phyloP scores from a whole-genome alignment of 768 basidiomycete genomes.

The Suillus discolor region DNA sequence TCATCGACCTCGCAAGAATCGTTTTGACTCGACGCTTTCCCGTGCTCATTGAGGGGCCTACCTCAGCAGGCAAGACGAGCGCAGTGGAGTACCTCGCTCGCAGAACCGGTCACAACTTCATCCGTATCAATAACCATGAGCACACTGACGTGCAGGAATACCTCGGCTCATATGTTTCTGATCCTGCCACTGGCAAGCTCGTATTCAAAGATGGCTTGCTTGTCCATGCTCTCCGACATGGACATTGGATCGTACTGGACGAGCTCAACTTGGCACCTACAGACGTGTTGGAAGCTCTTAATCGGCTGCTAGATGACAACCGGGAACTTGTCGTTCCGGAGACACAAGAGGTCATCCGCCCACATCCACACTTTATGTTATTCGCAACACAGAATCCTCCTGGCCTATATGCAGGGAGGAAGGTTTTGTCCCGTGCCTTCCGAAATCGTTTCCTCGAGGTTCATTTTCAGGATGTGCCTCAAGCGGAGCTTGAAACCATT shows the following conservation, averaged over 20 bases:
- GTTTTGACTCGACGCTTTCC: constrained; percentile 88
- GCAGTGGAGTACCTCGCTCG: constrained; percentile 94
- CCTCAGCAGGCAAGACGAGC: constrained; percentile 96
- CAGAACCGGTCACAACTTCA: constrained; percentile 91
- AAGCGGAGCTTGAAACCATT: constrained; percentile 90
- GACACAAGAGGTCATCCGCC: constrained; percentile 91
- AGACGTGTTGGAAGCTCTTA: constrained; percentile 96
- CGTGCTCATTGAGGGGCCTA: constrained; percentile 96
- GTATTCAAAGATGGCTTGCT: constrained; percentile 94
- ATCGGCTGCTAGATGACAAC: constrained; percentile 95
- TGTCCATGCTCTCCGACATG: constrained; percentile 86
- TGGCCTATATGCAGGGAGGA: constrained; percentile 92
- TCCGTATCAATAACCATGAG: constrained; percentile 99
- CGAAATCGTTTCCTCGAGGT: constrained; percentile 97
- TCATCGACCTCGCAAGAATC: constrained; percentile 93
- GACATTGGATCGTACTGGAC: constrained; percentile 98
- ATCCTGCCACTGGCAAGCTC: constrained; percentile 89
- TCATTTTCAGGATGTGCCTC: constrained; percentile 96
- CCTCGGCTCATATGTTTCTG: constrained; percentile 93
- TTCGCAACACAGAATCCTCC: constrained; percentile 99
- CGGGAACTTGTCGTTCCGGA: constrained; percentile 95
- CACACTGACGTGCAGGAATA: constrained; percentile 99
- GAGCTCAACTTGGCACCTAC: constrained; percentile 98
- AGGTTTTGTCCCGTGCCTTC: constrained; percentile 93
- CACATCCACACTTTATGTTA: constrained; percentile 95